Base-by-base conservation (phyloP, 805 yeast species). In the Monosporozyma aquatica region DNA sequence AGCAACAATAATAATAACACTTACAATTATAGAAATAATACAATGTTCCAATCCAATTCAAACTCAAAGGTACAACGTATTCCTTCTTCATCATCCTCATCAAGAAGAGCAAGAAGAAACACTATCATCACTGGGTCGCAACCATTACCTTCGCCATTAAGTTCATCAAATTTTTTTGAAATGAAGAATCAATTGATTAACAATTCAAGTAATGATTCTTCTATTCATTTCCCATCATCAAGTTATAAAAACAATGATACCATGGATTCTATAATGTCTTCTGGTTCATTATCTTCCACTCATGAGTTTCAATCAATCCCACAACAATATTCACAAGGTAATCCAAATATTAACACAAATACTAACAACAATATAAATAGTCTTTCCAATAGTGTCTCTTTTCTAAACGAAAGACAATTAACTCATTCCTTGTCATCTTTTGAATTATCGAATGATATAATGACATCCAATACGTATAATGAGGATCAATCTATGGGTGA, bases 81-180 rank as follows among this genome's bases (percentile, higher is more conserved):
- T 5, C 52, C 48, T 3, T 32, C 35, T 8, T 21, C 22, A 9
- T 8, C 33, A 29, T 17, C 22, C 5, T 53, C 56, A 18, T 55
- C 56, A 20, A 62, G 70, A 48, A 56, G 82, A 41, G 68, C 85
- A 26, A 72, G 95, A 54, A 66, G 90, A 30, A 80, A 78, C 48
- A 80, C 94, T 0, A 64, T 87, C 20, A 81, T 87, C 38, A 84
- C 94, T 0, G 95, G 95, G 0, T 86, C 95, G 0, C 95, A 87
- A 61, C 97, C 97, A 2, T 67, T 87, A 44, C 95, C 96, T 4
- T 82, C 95, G 0, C 95, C 96, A 1, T 67, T 87, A 38, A 69
- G 89, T 41, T 74, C 90, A 1, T 49, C 63, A 11, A 60, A 63
- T 46, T 59, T 59, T 35, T 57, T 54, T 39, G 66, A 62, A 37